These are phyloP conservation scores for Saccharum spontaneum DNA, from an alignment of 176 grass and related monocot species.

Conservation along the genomic window DNA sequence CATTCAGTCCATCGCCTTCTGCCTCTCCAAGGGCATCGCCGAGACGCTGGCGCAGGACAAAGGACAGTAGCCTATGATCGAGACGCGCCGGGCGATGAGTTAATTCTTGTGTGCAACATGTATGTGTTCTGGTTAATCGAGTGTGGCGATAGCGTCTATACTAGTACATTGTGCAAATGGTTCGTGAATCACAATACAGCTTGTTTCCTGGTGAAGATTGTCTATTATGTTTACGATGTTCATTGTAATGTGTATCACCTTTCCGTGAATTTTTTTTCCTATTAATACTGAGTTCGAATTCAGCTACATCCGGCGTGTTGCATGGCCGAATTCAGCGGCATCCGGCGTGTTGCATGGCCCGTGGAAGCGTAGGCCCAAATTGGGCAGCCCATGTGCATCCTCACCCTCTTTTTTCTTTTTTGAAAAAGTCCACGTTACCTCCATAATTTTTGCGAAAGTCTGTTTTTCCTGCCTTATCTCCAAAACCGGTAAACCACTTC, in stretches of 20 bases:
- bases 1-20: conserved; percentile 66
- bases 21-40: conserved; percentile 59
- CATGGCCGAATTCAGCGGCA: too few relatives aligned
- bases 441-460: too few relatives aligned
- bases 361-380: too few relatives aligned
- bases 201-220: neutral
- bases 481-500: too few relatives aligned
- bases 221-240: neutral
- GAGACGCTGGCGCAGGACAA: conserved; percentile 24
- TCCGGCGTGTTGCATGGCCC: too few relatives aligned
- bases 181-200: neutral
- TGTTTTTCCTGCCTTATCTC: too few relatives aligned
- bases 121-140: neutral
- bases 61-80: neutral
- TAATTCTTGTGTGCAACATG: neutral
- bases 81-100: neutral
- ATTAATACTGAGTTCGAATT: too few relatives aligned
- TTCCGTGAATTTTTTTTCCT: too few relatives aligned
- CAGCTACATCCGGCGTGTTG: too few relatives aligned
- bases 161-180: neutral
- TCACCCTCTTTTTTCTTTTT: too few relatives aligned
- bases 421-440: too few relatives aligned
- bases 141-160: neutral
- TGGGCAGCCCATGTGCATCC: too few relatives aligned
- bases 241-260: neutral